phyloP scores from a whole-genome alignment of 192 early-diverging fungal species.

The Backusella westeae region DNA sequence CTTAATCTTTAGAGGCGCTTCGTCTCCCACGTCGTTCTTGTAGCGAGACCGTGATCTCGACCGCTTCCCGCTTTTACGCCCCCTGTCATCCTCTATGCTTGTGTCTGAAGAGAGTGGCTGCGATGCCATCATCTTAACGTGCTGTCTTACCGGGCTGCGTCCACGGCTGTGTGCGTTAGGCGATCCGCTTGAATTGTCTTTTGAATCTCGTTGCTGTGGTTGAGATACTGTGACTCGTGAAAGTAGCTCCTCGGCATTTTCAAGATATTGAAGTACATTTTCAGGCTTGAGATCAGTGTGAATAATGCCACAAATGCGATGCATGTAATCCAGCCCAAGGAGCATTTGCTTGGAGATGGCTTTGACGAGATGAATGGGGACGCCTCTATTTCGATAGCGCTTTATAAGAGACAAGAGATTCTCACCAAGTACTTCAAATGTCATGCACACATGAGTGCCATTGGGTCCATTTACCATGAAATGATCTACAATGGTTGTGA shows the following conservation, averaged over 20 bases:
- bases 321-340: constrained; percentile 91
- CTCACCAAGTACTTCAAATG: constrained; percentile 96
- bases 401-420: constrained; percentile 90
- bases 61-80: constrained; percentile 6
- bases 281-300: constrained; percentile 99
- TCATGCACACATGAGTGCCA: constrained; percentile 94
- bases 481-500: constrained; percentile 90
- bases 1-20: constrained; percentile 67
- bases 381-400: constrained; percentile 77
- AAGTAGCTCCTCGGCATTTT: constrained; percentile 80
- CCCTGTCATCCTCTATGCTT: constrained; percentile 14
- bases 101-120: constrained; percentile 25
- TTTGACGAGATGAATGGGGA: constrained; percentile 85
- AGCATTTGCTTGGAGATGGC: constrained; percentile 90
- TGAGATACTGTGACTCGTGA: constrained; percentile 24
- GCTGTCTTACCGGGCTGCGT: constrained; percentile 16
- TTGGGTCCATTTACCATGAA: constrained; percentile 89
- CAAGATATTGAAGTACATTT: constrained; percentile 92
- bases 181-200: not conserved
- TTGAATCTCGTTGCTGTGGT: constrained; percentile 9
- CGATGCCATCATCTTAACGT: constrained; percentile 30
- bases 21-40: not conserved
- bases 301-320: constrained; percentile 91
- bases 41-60: constrained; percentile 3
- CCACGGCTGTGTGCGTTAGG: constrained; percentile 9